These are phyloP conservation scores for Yamadazyma blattariae DNA, from an alignment of 1,139 yeast species.

Conservation along the genomic window DNA sequence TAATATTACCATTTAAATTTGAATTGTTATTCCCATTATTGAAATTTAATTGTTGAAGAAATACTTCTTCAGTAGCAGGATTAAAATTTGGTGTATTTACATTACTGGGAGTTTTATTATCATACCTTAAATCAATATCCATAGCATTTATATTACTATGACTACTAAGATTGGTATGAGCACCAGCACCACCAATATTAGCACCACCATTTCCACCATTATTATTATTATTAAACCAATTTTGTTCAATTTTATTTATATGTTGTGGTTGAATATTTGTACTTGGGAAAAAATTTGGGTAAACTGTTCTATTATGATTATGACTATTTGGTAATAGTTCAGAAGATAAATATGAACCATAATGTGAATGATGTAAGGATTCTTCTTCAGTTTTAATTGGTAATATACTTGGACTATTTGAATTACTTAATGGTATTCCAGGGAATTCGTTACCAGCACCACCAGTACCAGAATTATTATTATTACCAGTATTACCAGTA, in stretches of 20 bases:
- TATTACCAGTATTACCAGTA: too few species aligned
- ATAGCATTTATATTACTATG: too few species aligned
- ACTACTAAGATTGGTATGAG: background rate
- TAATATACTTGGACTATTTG: background rate
- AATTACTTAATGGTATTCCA: background rate
- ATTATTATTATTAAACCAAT: constrained; percentile 5
- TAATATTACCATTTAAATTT: background rate
- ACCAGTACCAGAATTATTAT: too few species aligned
- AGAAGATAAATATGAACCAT: constrained; percentile 1
- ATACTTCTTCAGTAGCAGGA: too few species aligned
- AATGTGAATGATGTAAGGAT: constrained; percentile 4
- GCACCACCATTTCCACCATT: constrained; percentile 1
- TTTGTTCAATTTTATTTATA: constrained; percentile 8
- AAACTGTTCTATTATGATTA: constrained; percentile 12
- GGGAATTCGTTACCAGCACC: too few species aligned
- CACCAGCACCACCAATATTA: background rate
- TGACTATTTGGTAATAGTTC: constrained; percentile 5
- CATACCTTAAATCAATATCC: too few species aligned
- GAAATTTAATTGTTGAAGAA: too few species aligned
- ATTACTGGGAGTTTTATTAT: too few species aligned
- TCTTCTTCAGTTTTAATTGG: too few species aligned
- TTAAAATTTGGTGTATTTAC: too few species aligned
- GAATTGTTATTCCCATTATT: background rate
- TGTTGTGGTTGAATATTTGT: constrained; percentile 9
- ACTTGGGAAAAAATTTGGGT: constrained; percentile 10